Percentiles rank a stretch among this genome's conserved stretches.
Conservation (phyloP, 169 alveolate species). For the Plasmodium gaboni region DNA sequence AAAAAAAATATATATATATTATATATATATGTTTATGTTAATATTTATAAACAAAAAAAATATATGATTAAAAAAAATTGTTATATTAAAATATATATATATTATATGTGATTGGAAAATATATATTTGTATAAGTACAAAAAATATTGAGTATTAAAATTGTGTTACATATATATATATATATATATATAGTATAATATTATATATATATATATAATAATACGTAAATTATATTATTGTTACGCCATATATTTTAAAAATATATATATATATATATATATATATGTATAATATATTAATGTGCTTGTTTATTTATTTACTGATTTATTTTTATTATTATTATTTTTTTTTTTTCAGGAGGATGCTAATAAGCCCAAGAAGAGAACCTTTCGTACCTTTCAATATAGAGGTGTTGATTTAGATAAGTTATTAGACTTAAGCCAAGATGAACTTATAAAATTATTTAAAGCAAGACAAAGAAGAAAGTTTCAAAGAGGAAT, state of each 20-base stretch:
- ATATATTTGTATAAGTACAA: neutral
- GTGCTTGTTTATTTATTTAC: neutral
- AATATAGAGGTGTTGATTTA: conserved; percentile 98
- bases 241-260: no score
- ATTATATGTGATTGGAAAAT: neutral
- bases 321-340: neutral
- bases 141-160: neutral
- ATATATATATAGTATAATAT: no score
- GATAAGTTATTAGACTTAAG: conserved; percentile 94
- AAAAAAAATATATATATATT: no score
- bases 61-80: no score
- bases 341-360: conserved; percentile 10
- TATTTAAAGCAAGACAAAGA: conserved; percentile 97
- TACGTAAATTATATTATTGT: no score
- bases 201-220: no score
- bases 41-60: no score
- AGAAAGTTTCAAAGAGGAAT: conserved; percentile 94
- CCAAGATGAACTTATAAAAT: conserved; percentile 93
- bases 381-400: conserved; percentile 98
- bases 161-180: no score
- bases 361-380: conserved; percentile 91
- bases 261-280: neutral
- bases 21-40: no score
- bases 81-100: no score
- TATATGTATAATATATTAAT: neutral